Evolutionary conservation across 78 protist species (phyloP).

Genomic region (slime mould (Dictyostelium discoideum)): DNA sequence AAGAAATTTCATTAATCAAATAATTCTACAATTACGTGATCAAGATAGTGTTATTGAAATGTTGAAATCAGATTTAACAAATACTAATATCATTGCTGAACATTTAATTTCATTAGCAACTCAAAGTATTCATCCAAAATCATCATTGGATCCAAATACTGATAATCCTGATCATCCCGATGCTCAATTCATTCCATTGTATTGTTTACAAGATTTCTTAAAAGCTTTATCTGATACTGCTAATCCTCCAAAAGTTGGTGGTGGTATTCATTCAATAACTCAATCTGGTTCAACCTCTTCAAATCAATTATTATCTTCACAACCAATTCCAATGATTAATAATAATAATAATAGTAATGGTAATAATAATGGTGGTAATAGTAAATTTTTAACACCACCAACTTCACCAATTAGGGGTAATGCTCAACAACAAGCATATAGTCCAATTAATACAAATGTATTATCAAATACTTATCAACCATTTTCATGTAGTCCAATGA

Average conservation of each 20-base stretch:
- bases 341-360: no score
- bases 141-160: neutral
- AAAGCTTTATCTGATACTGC: neutral
- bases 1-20: slow-evolving; percentile 57
- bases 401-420: neutral
- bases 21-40: slow-evolving; percentile 38
- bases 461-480: neutral
- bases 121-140: slow-evolving; percentile 26
- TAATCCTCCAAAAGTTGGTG: neutral
- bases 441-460: neutral
- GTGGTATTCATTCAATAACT: neutral
- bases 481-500: neutral
- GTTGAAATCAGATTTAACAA: neutral
- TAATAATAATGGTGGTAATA: neutral
- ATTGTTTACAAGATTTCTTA: slow-evolving; percentile 1
- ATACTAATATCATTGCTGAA: slow-evolving; percentile 14
- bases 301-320: neutral
- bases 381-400: neutral
- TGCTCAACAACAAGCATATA: neutral
- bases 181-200: neutral
- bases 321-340: neutral
- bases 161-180: slow-evolving; percentile 1
- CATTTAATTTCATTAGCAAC: slow-evolving; percentile 27
- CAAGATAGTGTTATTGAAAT: slow-evolving; percentile 5
- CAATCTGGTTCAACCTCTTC: neutral